phyloP scores from a whole-genome alignment of 1,284 basidiomycete species.

The Ceratobasidium theobromae region DNA sequence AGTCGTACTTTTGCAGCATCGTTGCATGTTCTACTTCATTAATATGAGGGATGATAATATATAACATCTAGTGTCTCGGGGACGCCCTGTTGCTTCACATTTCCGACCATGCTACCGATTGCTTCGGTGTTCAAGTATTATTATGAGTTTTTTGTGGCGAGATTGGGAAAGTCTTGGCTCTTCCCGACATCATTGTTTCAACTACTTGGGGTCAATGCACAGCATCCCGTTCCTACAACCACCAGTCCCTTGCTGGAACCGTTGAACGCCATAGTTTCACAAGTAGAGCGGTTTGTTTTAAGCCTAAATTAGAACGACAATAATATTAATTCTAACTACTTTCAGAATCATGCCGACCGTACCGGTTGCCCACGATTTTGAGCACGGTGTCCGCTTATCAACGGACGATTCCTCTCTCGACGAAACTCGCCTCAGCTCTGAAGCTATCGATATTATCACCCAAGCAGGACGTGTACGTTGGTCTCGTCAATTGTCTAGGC shows the following conservation, averaged over 20 bases:
- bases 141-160: not conserved
- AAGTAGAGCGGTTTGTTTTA: slow-evolving; percentile 4
- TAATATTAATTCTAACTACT: not conserved
- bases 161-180: slow-evolving; percentile 25
- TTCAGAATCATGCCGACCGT: slow-evolving; percentile 13
- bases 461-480: slow-evolving; percentile 12
- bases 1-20: not conserved
- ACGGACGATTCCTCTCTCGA: slow-evolving; percentile 25
- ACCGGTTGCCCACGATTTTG: slow-evolving; percentile 21
- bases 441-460: slow-evolving; percentile 16
- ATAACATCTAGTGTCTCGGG: not conserved
- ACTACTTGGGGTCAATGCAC: slow-evolving; percentile 9
- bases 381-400: slow-evolving; percentile 16
- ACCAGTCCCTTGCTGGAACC: not conserved
- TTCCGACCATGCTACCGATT: not conserved
- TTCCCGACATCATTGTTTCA: slow-evolving; percentile 13
- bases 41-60: not conserved
- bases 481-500: not conserved
- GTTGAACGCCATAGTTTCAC: not conserved
- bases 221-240: slow-evolving; percentile 20
- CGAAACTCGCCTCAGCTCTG: slow-evolving; percentile 1
- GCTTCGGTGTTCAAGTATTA: not conserved
- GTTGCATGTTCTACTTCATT: not conserved
- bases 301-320: no score
- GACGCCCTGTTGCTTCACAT: not conserved